Base-by-base conservation (phyloP, 116 monocot species). In the Papilionanthe hybrid region DNA sequence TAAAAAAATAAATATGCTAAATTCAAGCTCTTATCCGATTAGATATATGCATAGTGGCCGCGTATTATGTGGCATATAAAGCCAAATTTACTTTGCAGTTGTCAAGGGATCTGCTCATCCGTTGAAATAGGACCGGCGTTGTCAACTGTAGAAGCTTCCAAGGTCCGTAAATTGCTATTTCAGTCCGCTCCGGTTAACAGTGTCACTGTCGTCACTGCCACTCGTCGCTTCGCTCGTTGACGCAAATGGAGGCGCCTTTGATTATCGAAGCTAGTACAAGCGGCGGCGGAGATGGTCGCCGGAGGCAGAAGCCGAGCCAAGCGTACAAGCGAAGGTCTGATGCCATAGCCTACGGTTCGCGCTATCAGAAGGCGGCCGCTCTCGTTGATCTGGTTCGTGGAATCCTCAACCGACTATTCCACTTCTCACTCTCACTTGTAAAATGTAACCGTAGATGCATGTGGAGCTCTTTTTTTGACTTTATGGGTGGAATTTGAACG, bases 281-380 rank as follows among this genome's bases (percentile, higher is more conserved):
- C 60, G 75, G 72, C 37, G 63, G 77, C 71, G 79, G 48, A 49
- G 50, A 27, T 23, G 77, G 44, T 5, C 78, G 79, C 67, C 49
- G 43, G 23, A 13, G 55, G n/a, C 42, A 28, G 41, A 11, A 80
- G 69, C 15, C 72, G 55, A 15, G 53, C 55, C 86, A 84, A 84
- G 19, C 57, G 27, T 86, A 55, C 72, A 84, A 72, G 11, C 75
- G 84, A 47, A 84, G 96, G 50, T 84, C 90, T 25, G 93, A 96
- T 75, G 96, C 96, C 60, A 92, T 96, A 13, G 82, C 96, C 42
- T 86, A 87, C 63, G 96, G 96, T 56, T 77, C 86, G 23, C 85
- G 79, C 72, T 96, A 89, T 79, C 96, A 96, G 93, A 90, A 92
- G 84, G 96, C 96, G 41, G 96, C 96, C 0, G 96, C 96, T 58